Conservation (phyloP, 306 rosid genomes). For the Cucumis melo region DNA sequence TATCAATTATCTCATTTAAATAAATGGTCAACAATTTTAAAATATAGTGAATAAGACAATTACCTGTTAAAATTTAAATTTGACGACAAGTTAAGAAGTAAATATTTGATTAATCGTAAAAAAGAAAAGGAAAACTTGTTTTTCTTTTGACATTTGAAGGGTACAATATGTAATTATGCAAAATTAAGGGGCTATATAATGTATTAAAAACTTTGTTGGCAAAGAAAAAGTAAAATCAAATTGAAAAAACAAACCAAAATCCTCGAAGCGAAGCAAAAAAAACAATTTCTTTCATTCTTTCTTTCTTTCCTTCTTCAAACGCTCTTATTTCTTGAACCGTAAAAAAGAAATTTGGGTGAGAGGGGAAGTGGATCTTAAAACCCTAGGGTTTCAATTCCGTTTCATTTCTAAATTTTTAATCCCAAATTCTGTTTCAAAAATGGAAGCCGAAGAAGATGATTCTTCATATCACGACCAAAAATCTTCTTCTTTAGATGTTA, state of each 20-base stretch:
- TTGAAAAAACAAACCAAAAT: background rate
- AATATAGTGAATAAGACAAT: too few species aligned
- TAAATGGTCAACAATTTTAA: too few species aligned
- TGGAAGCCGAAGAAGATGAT: conserved; percentile 56
- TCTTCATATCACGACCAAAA: conserved; percentile 10
- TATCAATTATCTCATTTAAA: too few species aligned
- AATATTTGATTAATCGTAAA: too few species aligned
- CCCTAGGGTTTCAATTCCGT: conserved; percentile 32
- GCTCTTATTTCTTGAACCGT: background rate
- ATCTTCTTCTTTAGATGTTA: background rate
- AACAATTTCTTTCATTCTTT: background rate
- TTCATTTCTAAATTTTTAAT: conserved; percentile 5
- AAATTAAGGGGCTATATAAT: background rate
- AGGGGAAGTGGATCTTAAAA: conserved; percentile 10
- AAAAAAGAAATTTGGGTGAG: background rate
- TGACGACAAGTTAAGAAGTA: too few species aligned
- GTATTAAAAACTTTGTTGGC: background rate
- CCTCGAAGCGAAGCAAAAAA: background rate
- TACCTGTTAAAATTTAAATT: too few species aligned
- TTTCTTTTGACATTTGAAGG: background rate
- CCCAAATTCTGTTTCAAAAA: conserved; percentile 1
- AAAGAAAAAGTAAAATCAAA: background rate
- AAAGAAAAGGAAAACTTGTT: too few species aligned
- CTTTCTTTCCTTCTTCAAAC: background rate
- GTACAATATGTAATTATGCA: background rate